Conservation (phyloP, 2,329 filamentous ascomycete genomes). For the Nemania bipapillata region DNA sequence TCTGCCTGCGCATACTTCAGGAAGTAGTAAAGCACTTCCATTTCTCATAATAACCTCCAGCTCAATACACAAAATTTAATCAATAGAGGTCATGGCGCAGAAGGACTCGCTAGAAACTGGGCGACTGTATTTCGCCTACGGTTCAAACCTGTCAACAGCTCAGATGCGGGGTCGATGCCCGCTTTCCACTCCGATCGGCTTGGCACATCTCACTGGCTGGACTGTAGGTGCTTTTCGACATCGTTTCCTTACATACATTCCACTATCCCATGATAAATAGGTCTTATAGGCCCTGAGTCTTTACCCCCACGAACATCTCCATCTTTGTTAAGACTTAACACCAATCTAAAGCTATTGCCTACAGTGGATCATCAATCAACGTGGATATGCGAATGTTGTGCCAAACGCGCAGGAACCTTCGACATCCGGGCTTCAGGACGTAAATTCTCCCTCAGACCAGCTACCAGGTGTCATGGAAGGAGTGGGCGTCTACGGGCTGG, state of each 20-base stretch:
- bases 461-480: slow-evolving; percentile 43
- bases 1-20: too few relatives aligned
- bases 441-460: background rate
- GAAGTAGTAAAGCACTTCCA: too few relatives aligned
- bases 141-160: slow-evolving; percentile 72
- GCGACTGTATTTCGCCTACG: slow-evolving; percentile 74
- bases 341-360: background rate
- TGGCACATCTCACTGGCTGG: slow-evolving; percentile 67
- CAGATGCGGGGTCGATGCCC: slow-evolving; percentile 75
- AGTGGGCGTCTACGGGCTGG: slow-evolving; percentile 65
- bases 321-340: background rate
- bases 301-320: background rate
- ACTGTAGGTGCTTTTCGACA: slow-evolving; percentile 34
- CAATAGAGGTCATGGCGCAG: background rate
- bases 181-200: slow-evolving; percentile 63
- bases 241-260: background rate
- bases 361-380: slow-evolving; percentile 72
- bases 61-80: background rate
- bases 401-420: background rate
- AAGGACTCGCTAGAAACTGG: slow-evolving; percentile 17
- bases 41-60: background rate
- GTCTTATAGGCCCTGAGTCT: background rate
- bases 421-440: background rate
- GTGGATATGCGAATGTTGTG: slow-evolving; percentile 76
- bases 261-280: background rate